phyloP scores from a whole-genome alignment of 768 basidiomycete species.

The Royoungia palumana region DNA sequence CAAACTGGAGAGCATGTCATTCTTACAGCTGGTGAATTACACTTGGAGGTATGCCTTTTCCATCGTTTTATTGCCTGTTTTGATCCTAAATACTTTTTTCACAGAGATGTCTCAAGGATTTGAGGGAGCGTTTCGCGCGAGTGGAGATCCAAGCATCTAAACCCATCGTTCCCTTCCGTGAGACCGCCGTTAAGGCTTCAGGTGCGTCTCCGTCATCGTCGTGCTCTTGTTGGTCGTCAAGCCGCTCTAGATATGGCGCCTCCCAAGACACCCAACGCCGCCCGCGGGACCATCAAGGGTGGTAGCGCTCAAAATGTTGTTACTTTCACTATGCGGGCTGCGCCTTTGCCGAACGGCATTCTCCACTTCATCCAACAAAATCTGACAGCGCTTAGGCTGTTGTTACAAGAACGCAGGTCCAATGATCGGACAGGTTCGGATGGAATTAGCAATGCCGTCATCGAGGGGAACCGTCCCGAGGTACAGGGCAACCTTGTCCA shows the following conservation, averaged over 20 bases:
- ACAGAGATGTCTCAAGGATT: constrained; percentile 92
- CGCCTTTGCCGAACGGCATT: constrained; percentile 70
- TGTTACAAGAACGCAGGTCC: constrained; percentile 50
- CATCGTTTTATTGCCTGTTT: background rate
- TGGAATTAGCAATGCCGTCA: constrained; percentile 9
- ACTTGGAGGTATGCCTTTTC: constrained; percentile 69
- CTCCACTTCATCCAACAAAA: constrained; percentile 79
- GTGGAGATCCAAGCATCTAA: constrained; percentile 92
- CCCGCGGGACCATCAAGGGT: constrained; percentile 76
- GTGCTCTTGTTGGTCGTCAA: background rate
- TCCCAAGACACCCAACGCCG: constrained; percentile 65
- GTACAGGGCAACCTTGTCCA: constrained; percentile 57
- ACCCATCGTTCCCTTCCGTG: constrained; percentile 96
- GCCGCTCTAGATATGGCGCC: constrained; percentile 74
- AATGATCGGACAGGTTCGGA: constrained; percentile 30
- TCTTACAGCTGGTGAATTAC: constrained; percentile 91
- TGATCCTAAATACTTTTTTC: background rate
- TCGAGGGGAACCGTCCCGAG: constrained; percentile 39
- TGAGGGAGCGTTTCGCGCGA: constrained; percentile 92
- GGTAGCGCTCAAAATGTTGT: constrained; percentile 66
- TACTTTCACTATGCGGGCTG: constrained; percentile 79
- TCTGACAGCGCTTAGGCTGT: constrained; percentile 53
- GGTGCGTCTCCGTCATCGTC: constrained; percentile 42
- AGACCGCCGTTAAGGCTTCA: constrained; percentile 79
- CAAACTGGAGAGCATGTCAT: constrained; percentile 98